Percentiles rank a stretch among this genome's conserved stretches.
phyloP scores from a whole-genome alignment of 2,329 filamentous ascomycete species.

The Orbilia blumenaviensis region DNA sequence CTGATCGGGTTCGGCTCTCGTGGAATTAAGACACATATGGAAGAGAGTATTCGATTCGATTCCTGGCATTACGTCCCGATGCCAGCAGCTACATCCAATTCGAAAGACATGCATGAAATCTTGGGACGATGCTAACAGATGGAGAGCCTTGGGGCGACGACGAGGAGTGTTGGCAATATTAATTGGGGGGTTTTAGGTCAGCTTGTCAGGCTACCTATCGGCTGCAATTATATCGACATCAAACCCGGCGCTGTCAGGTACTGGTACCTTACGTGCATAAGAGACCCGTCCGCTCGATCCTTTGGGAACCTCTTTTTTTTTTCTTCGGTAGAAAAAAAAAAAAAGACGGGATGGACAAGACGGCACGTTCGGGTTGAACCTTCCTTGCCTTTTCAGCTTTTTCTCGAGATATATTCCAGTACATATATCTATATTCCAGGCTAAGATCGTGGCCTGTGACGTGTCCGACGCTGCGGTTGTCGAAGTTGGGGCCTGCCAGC shows the following conservation, averaged over 20 bases:
- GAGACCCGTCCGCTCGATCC: conserved; percentile 2
- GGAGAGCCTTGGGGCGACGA: background rate
- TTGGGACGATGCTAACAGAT: conserved; percentile 12
- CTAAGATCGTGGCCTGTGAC: conserved; percentile 41
- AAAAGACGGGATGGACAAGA: conserved; percentile 49
- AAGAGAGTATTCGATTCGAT: no score
- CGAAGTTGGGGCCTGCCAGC: conserved; percentile 50
- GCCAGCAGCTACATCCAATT: background rate
- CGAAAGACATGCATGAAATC: conserved; percentile 22
- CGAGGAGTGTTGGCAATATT: conserved; percentile 13
- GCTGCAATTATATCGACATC: conserved; percentile 1
- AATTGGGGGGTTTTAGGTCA: background rate
- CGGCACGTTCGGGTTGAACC: conserved; percentile 42
- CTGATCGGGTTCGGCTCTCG: conserved; percentile 42
- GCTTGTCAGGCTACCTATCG: conserved; percentile 8
- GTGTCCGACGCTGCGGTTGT: conserved; percentile 48
- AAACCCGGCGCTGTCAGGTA: conserved; percentile 12
- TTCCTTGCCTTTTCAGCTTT: conserved; percentile 15
- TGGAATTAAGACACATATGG: background rate
- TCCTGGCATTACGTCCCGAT: conserved; percentile 18
- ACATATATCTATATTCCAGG: conserved; percentile 17
- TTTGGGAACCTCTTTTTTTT: background rate
- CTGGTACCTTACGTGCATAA: conserved; percentile 12
- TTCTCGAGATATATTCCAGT: conserved; percentile 1
- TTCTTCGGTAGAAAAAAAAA: background rate